phyloP scores from a whole-genome alignment of 2,329 filamentous ascomycete genomes.

The Botrytis pseudocinerea region DNA sequence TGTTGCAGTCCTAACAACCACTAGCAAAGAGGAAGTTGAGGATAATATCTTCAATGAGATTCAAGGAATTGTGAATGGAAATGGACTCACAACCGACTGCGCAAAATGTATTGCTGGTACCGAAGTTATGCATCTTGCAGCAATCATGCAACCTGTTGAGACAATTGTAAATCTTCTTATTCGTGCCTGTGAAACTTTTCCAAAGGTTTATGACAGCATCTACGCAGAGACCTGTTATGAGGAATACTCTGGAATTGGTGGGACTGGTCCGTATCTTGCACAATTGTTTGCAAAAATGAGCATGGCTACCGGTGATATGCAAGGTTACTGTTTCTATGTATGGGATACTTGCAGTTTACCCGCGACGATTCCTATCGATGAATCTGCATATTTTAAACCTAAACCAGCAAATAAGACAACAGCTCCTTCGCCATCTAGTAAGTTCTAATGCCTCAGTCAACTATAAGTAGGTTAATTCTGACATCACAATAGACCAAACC shows the following conservation, averaged over 20 bases:
- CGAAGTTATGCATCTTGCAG: slow-evolving; percentile 21
- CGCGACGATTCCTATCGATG: slow-evolving; percentile 1
- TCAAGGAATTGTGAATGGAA: slow-evolving; percentile 10
- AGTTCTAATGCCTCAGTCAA: background rate
- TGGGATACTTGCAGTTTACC: slow-evolving; percentile 21
- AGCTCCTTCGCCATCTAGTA: slow-evolving; percentile 16
- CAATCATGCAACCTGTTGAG: slow-evolving; percentile 20
- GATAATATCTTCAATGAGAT: slow-evolving; percentile 22
- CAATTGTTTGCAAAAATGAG: slow-evolving; percentile 22
- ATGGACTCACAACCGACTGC: slow-evolving; percentile 15
- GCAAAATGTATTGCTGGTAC: slow-evolving; percentile 23
- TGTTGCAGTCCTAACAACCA: background rate
- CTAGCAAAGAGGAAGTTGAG: slow-evolving; percentile 19
- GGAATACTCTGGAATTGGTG: slow-evolving; percentile 23
- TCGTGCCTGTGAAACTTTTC: slow-evolving; percentile 21
- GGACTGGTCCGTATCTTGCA: slow-evolving; percentile 22
- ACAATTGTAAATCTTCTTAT: slow-evolving; percentile 21
- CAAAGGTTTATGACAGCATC: slow-evolving; percentile 20
- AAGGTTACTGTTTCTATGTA: slow-evolving; percentile 18
- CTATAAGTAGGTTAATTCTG: background rate
- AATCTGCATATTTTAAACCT: slow-evolving; percentile 20
- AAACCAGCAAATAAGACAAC: slow-evolving; percentile 18
- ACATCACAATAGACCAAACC: slow-evolving; percentile 1
- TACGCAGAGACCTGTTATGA: slow-evolving; percentile 21
- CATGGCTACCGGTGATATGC: slow-evolving; percentile 20